phyloP scores from a whole-genome alignment of 2,329 filamentous ascomycete species.

The Nothopassalora personata region DNA sequence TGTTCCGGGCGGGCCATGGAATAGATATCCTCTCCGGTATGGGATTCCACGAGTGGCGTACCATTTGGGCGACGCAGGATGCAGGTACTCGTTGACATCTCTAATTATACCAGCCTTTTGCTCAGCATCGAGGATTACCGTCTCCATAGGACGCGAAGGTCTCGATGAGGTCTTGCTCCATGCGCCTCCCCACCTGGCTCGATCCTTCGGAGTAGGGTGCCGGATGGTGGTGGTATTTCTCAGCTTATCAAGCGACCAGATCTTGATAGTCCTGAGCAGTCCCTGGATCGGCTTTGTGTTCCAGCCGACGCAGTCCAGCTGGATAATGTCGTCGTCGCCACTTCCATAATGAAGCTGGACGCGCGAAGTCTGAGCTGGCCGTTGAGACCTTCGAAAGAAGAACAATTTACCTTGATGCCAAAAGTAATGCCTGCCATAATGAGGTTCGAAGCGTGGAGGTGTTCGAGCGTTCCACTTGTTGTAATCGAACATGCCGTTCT shows the following conservation, averaged over 20 bases:
- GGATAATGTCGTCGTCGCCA: conserved; percentile 39
- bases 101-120: conserved; percentile 62
- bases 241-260: conserved; percentile 40
- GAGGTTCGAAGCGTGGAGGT: conserved; percentile 47
- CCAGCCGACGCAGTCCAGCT: conserved; percentile 45
- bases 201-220: conserved; percentile 41
- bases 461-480: conserved; percentile 45
- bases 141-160: conserved; percentile 65
- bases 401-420: conserved; percentile 40
- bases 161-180: conserved; percentile 46
- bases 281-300: conserved; percentile 46
- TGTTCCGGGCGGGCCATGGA: conserved; percentile 59
- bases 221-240: conserved; percentile 43
- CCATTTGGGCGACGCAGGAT: conserved; percentile 68
- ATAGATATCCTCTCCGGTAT: conserved; percentile 76
- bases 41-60: conserved; percentile 80
- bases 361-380: conserved; percentile 27
- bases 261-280: conserved; percentile 42
- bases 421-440: conserved; percentile 43
- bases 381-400: conserved; percentile 37
- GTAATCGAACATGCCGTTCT: conserved; percentile 45
- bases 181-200: conserved; percentile 29
- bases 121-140: conserved; percentile 64
- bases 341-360: conserved; percentile 20
- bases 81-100: conserved; percentile 71